A percentile compares a stretch with the other conserved stretches of the same genome.
Conservation (phyloP, 2,329 filamentous ascomycete species). For the Lasiodiplodia citricola region DNA sequence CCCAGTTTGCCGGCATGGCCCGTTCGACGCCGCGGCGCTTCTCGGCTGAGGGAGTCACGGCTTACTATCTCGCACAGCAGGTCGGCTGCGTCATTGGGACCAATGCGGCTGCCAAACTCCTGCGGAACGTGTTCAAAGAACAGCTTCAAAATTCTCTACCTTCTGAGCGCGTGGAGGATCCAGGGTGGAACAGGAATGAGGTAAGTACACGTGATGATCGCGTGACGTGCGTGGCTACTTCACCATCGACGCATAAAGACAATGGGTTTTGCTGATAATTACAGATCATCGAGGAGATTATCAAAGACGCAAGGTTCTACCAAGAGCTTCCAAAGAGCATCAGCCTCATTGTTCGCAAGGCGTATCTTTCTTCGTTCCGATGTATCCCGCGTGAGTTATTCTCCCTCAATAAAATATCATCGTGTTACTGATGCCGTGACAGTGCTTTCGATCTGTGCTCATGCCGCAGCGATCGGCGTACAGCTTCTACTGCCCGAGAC, state of each 20-base stretch:
- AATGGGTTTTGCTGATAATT: background rate
- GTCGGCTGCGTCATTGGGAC: background rate
- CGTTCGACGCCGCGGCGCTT: background rate
- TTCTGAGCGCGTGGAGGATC: background rate
- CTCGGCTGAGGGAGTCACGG: background rate
- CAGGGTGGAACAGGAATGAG: background rate
- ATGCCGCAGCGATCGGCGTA: background rate
- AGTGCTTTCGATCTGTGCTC: background rate
- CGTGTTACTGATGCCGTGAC: background rate
- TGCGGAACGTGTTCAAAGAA: background rate
- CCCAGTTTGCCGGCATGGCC: background rate
- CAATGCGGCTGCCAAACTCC: background rate
- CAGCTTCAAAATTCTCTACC: background rate
- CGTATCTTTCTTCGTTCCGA: background rate
- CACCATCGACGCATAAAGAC: too few relatives aligned
- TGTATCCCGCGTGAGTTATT: background rate
- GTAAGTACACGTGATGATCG: background rate
- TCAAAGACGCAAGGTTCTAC: background rate
- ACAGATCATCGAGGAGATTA: background rate
- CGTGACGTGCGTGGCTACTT: too few relatives aligned
- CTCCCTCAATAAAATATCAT: rapidly evolving
- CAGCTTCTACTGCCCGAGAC: background rate
- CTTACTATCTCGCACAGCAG: background rate
- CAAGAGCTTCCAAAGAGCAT: background rate
- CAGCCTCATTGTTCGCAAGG: background rate